These are phyloP conservation scores for Myrmaecium sp. DNA, from an alignment of 2,329 filamentous ascomycete genomes.

Conservation along the genomic window DNA sequence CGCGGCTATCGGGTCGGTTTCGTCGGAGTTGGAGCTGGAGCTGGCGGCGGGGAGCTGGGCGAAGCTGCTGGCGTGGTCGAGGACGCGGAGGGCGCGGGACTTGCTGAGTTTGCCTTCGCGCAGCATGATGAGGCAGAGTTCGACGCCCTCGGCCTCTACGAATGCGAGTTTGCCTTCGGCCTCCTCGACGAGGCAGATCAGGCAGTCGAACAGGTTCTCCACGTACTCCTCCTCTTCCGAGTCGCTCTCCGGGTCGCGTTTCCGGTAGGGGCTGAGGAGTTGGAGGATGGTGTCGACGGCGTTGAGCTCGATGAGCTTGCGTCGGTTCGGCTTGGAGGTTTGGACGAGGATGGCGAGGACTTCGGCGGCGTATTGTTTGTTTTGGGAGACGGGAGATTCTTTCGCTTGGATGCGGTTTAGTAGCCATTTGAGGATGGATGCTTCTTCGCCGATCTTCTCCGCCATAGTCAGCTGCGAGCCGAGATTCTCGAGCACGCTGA, in stretches of 20 bases:
- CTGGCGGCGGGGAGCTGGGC: conserved; percentile 10
- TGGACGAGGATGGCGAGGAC: conserved; percentile 80
- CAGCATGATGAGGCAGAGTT: conserved; percentile 82
- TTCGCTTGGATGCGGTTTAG: conserved; percentile 52
- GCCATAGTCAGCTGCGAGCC: conserved; percentile 53
- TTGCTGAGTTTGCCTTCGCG: conserved; percentile 77
- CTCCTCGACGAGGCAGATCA: conserved; percentile 69
- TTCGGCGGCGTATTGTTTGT: conserved; percentile 90
- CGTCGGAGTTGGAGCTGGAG: conserved; percentile 6
- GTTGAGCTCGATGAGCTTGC: conserved; percentile 45
- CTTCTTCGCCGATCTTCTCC: conserved; percentile 54
- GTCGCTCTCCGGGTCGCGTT: conserved; percentile 69
- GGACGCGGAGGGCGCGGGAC: conserved; percentile 55
- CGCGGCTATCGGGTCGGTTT: conserved; percentile 1
- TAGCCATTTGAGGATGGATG: conserved; percentile 58
- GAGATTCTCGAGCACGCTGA: conserved; percentile 71
- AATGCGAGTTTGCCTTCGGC: conserved; percentile 62
- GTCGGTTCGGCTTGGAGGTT: conserved; percentile 48
- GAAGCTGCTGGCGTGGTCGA: conserved; percentile 65
- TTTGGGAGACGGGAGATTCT: conserved; percentile 60
- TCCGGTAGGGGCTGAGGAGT: conserved; percentile 68
- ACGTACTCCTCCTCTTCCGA: conserved; percentile 88
- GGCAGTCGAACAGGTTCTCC: conserved; percentile 77
- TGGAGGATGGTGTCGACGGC: conserved; percentile 69
- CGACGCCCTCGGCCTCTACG: conserved; percentile 76